phyloP scores from a whole-genome alignment of 352 stramenopile species.

The Globisporangium okanoganense region DNA sequence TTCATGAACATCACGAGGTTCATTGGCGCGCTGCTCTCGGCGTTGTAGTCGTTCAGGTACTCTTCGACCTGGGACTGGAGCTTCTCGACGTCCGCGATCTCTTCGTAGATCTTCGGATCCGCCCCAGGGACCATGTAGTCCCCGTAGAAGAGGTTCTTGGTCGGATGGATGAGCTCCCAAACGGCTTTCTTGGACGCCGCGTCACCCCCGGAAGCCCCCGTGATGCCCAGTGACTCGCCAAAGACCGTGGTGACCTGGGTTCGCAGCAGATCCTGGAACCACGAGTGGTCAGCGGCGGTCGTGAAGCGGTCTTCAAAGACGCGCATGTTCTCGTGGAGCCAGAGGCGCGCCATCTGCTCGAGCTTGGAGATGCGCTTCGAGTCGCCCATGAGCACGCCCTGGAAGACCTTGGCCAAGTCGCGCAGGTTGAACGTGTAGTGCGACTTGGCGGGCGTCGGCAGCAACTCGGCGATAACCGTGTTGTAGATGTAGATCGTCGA shows the following conservation, averaged over 20 bases:
- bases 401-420: conserved; percentile 87
- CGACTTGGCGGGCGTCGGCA: conserved; percentile 80
- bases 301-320: conserved; percentile 89
- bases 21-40: conserved; percentile 83
- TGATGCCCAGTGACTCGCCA: conserved; percentile 35
- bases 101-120: conserved; percentile 90
- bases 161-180: conserved; percentile 67
- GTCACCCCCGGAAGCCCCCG: conserved; percentile 7
- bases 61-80: conserved; percentile 78
- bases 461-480: conserved; percentile 70
- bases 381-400: conserved; percentile 82
- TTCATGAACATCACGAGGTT: conserved; percentile 89
- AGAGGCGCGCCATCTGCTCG: conserved; percentile 70
- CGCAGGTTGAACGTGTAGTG: conserved; percentile 89
- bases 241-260: conserved; percentile 54
- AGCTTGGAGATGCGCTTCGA: conserved; percentile 64
- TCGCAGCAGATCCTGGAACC: conserved; percentile 73
- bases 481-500: conserved; percentile 84
- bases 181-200: conserved; percentile 30
- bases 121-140: conserved; percentile 92
- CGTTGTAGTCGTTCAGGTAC: conserved; percentile 88
- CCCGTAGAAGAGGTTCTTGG: conserved; percentile 76
- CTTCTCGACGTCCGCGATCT: conserved; percentile 86
- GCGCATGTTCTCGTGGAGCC: conserved; percentile 83
- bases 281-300: conserved; percentile 62